phyloP scores from a whole-genome alignment of 345 rosid species.

The Linum trigynum region DNA sequence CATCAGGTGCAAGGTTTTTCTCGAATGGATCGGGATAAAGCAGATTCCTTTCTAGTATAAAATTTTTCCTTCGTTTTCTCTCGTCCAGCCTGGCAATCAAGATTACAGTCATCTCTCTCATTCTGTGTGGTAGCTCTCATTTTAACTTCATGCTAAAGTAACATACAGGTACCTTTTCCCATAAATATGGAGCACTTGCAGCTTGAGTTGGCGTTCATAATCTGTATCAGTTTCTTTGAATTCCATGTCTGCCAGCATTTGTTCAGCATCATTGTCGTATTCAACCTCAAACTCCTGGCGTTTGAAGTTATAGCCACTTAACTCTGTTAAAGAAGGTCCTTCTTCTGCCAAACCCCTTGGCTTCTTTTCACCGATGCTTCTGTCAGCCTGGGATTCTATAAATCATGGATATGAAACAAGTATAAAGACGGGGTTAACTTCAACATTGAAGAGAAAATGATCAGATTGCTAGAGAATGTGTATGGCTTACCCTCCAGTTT shows the following conservation, averaged over 20 bases:
- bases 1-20: slow-evolving; percentile 57
- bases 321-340: slow-evolving; percentile 59
- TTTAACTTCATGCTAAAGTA: not conserved
- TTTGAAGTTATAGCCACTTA: slow-evolving; percentile 82
- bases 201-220: slow-evolving; percentile 67
- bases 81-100: slow-evolving; percentile 71
- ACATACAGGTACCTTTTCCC: slow-evolving; percentile 48
- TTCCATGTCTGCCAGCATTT: slow-evolving; percentile 87
- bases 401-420: slow-evolving; percentile 13
- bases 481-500: slow-evolving; percentile 61
- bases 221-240: slow-evolving; percentile 66
- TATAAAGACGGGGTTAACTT: no score
- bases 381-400: slow-evolving; percentile 57
- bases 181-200: slow-evolving; percentile 73
- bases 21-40: slow-evolving; percentile 63
- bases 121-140: not conserved
- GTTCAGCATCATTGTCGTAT: slow-evolving; percentile 95
- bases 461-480: not conserved
- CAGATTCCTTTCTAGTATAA: slow-evolving; percentile 76
- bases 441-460: not conserved
- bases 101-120: not conserved
- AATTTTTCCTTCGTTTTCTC: slow-evolving; percentile 90
- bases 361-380: slow-evolving; percentile 87
- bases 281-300: slow-evolving; percentile 93
- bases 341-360: slow-evolving; percentile 60